Conservation (phyloP, 495 filamentous ascomycete species). For the Penicillium lividum region DNA sequence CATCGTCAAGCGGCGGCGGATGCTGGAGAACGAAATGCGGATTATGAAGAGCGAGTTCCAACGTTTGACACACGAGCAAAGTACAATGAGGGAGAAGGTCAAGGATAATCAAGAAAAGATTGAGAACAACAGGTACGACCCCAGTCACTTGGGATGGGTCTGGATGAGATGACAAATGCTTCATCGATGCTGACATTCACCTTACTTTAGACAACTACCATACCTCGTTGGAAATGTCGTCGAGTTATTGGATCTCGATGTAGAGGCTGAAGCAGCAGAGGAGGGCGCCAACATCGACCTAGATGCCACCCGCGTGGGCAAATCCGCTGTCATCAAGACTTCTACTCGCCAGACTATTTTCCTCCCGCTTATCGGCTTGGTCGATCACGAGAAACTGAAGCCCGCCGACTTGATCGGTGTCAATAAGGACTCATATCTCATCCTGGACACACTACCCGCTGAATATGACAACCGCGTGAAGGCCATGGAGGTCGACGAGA, state of each 20-base stretch:
- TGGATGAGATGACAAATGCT: conserved; percentile 8
- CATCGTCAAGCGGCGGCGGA: conserved; percentile 78
- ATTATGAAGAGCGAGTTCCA: conserved; percentile 99
- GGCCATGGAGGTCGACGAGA: conserved; percentile 99
- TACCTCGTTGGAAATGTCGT: conserved; percentile 99
- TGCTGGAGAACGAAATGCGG: conserved; percentile 94
- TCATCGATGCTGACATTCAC: conserved; percentile 9
- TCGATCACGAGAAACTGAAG: conserved; percentile 90
- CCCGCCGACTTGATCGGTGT: conserved; percentile 97
- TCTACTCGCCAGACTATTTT: conserved; percentile 99
- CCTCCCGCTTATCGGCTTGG: conserved; percentile 94
- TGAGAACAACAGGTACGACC: conserved; percentile 86
- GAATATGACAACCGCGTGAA: conserved; percentile 99
- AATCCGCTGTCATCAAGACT: conserved; percentile 99
- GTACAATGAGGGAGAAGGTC: conserved; percentile 94
- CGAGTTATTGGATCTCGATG: conserved; percentile 93
- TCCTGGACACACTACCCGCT: conserved; percentile 96
- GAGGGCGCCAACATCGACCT: conserved; percentile 98
- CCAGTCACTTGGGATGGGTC: neutral
- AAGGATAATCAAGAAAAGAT: conserved; percentile 99
- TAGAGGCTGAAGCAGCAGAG: conserved; percentile 91
- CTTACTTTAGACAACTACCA: conserved; percentile 75
- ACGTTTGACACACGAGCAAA: conserved; percentile 91
- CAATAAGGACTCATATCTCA: conserved; percentile 99
- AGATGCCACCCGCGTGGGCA: conserved; percentile 93